Conservation (phyloP, 768 basidiomycete genomes). For the Lactarius quietus region DNA sequence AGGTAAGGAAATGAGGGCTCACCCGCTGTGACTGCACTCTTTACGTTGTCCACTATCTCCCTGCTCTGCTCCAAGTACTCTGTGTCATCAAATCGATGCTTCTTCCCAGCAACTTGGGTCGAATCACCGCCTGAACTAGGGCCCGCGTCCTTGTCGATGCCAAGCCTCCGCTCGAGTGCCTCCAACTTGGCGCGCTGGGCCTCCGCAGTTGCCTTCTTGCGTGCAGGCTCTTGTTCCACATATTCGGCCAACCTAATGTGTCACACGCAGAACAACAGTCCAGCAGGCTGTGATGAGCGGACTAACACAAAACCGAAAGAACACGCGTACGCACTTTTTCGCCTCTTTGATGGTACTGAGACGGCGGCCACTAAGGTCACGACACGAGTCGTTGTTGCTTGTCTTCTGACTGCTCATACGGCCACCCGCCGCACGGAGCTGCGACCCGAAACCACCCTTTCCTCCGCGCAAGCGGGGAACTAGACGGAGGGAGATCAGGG, state of each 20-base stretch:
- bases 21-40: slow-evolving; percentile 87
- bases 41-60: slow-evolving; percentile 88
- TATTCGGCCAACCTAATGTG: slow-evolving; percentile 72
- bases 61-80: slow-evolving; percentile 89
- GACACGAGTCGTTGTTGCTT: slow-evolving; percentile 90
- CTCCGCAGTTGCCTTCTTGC: slow-evolving; percentile 72
- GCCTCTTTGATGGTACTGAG: slow-evolving; percentile 96
- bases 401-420: slow-evolving; percentile 97
- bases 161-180: slow-evolving; percentile 78
- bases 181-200: slow-evolving; percentile 81
- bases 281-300: background rate
- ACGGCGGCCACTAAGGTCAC: slow-evolving; percentile 86
- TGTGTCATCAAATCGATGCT: slow-evolving; percentile 88
- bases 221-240: slow-evolving; percentile 78
- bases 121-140: slow-evolving; percentile 37
- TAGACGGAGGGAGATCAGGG: slow-evolving; percentile 66
- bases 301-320: background rate
- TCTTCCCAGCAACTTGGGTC: slow-evolving; percentile 61
- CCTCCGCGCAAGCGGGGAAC: slow-evolving; percentile 77
- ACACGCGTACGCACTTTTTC: slow-evolving; percentile 60
- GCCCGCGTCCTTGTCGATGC: slow-evolving; percentile 47
- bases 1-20: slow-evolving; percentile 28
- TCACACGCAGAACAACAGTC: background rate
- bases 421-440: slow-evolving; percentile 94
- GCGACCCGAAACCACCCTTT: slow-evolving; percentile 97